These are phyloP conservation scores for Bolboschoenus planiculmis DNA, from an alignment of 176 grass and related monocot species.

Conservation along the genomic window DNA sequence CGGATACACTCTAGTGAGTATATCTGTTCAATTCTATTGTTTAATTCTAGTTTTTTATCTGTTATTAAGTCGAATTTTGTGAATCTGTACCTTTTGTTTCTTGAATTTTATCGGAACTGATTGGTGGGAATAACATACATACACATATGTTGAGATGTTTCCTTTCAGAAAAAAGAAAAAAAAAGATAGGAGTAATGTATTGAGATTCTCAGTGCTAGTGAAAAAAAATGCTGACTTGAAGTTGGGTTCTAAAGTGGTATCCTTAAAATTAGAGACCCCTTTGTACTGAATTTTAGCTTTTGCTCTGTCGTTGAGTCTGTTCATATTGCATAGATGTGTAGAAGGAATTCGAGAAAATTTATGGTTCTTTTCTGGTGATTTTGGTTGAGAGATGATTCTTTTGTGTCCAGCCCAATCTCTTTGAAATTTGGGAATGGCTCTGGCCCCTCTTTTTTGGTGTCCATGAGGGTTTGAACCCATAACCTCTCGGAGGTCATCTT, in stretches of 20 bases:
- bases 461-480: too few species aligned
- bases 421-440: too few species aligned
- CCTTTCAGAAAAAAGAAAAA: background rate
- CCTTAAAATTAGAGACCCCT: background rate
- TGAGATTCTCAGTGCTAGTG: background rate
- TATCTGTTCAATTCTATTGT: constrained; percentile 13
- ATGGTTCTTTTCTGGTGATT: background rate
- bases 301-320: background rate
- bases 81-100: background rate
- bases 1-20: constrained; percentile 92
- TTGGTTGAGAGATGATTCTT: background rate
- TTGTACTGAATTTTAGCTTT: background rate
- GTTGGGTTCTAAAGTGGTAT: background rate
- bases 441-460: too few species aligned
- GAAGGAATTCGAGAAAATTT: background rate
- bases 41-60: background rate
- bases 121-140: background rate
- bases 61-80: background rate
- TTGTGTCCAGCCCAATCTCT: too few species aligned
- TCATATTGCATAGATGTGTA: background rate
- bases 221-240: background rate
- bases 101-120: background rate
- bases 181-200: background rate
- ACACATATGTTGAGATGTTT: background rate
- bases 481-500: too few species aligned